phyloP scores from a whole-genome alignment of 2,329 filamentous ascomycete species.

The Xylaria sp. region DNA sequence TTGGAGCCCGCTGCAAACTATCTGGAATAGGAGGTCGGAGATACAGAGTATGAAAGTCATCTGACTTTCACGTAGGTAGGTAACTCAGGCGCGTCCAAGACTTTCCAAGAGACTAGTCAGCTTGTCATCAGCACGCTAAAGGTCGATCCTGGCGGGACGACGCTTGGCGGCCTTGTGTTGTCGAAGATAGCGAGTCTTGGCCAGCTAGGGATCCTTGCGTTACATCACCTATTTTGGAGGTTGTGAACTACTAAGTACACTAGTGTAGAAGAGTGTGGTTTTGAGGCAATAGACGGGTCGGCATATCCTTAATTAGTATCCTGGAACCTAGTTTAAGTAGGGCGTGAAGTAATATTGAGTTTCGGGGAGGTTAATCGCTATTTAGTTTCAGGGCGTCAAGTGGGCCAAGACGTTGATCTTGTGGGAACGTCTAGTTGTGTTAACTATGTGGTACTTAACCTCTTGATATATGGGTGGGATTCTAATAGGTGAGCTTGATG shows the following conservation, averaged over 20 bases:
- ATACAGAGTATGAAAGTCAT: slow-evolving; percentile 1
- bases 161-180: slow-evolving; percentile 19
- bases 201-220: slow-evolving; percentile 5
- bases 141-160: slow-evolving; percentile 23
- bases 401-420: slow-evolving; percentile 1
- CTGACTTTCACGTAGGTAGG: neutral
- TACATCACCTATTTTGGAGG: neutral
- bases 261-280: neutral
- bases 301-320: neutral
- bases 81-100: neutral
- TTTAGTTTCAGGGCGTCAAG: neutral
- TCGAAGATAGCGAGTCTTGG: slow-evolving; percentile 12
- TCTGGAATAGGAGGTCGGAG: neutral
- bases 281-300: neutral
- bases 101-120: slow-evolving; percentile 11
- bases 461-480: neutral
- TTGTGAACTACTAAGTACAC: no score
- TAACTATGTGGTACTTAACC: neutral
- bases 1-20: neutral
- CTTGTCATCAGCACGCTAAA: slow-evolving; percentile 11
- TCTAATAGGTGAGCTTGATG: neutral
- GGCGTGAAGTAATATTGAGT: neutral
- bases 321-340: neutral
- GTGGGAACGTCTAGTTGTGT: neutral
- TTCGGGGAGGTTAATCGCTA: neutral